Percentiles rank a stretch among this genome's conserved stretches.
Conservation (phyloP, 805 yeast genomes). For the Millerozyma miso region DNA sequence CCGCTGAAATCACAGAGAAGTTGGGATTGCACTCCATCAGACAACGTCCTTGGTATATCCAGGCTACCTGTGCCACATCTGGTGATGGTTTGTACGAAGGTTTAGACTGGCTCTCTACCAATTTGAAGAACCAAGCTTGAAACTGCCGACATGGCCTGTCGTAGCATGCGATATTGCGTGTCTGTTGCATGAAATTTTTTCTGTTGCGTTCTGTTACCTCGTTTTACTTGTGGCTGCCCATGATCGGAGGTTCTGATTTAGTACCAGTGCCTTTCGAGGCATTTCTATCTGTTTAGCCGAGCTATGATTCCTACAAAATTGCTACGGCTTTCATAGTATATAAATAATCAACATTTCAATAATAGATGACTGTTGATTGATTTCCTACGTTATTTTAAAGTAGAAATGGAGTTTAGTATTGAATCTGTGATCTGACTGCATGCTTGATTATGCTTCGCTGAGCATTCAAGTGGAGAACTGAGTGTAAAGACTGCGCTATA, state of each 20-base stretch:
- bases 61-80: slow-evolving; percentile 40
- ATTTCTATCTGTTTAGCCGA: not conserved
- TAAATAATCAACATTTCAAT: slow-evolving; percentile 3
- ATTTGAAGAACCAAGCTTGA: slow-evolving; percentile 19
- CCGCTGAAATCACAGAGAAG: slow-evolving; percentile 41
- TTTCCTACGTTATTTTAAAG: not conserved
- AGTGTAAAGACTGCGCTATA: too few relatives aligned
- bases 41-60: slow-evolving; percentile 43
- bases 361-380: slow-evolving; percentile 3
- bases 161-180: not conserved
- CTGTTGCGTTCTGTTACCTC: not conserved
- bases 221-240: not conserved
- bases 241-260: not conserved
- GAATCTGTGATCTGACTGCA: too few relatives aligned
- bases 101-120: slow-evolving; percentile 35
- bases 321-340: slow-evolving; percentile 1
- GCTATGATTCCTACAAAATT: not conserved
- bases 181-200: not conserved
- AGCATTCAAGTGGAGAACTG: too few relatives aligned
- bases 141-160: not conserved
- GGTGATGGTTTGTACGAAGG: slow-evolving; percentile 38
- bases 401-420: too few relatives aligned
- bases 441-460: too few relatives aligned
- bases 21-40: slow-evolving; percentile 41
- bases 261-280: not conserved